These are phyloP conservation scores for Skeletonema menzelii DNA, from an alignment of 108 stramenopile genomes.

Conservation along the genomic window DNA sequence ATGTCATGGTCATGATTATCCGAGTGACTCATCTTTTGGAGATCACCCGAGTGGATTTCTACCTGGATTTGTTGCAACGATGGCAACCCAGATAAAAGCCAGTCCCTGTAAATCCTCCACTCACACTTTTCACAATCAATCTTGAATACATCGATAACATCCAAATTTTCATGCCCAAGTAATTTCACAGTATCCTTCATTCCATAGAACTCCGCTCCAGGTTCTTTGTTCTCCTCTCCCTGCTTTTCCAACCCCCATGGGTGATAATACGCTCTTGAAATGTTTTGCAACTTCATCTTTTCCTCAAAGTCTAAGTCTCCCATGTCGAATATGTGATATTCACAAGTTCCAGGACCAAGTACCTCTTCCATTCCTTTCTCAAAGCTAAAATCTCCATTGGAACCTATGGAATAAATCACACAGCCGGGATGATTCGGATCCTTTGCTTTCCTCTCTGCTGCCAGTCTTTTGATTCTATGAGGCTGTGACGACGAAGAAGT, in stretches of 20 bases:
- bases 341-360: conserved; percentile 25
- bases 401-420: conserved; percentile 47
- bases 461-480: conserved; percentile 27
- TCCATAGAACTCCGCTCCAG: not conserved
- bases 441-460: not conserved
- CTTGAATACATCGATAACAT: conserved; percentile 30
- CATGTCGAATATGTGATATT: conserved; percentile 36
- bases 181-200: not conserved
- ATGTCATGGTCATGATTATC: no score
- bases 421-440: conserved; percentile 31
- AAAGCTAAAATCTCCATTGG: conserved; percentile 41
- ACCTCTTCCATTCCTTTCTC: conserved; percentile 32
- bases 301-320: conserved; percentile 9
- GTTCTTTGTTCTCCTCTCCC: not conserved
- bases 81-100: conserved; percentile 10
- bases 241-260: not conserved
- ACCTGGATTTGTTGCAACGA: conserved; percentile 54
- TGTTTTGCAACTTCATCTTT: conserved; percentile 1
- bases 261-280: not conserved
- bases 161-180: conserved; percentile 13
- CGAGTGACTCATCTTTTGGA: not conserved
- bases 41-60: conserved; percentile 36
- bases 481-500: no score
- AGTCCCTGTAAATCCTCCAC: conserved; percentile 7
- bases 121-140: conserved; percentile 11